These are phyloP conservation scores for Suillus tomentosus DNA, from an alignment of 768 basidiomycete species.

Conservation along the genomic window DNA sequence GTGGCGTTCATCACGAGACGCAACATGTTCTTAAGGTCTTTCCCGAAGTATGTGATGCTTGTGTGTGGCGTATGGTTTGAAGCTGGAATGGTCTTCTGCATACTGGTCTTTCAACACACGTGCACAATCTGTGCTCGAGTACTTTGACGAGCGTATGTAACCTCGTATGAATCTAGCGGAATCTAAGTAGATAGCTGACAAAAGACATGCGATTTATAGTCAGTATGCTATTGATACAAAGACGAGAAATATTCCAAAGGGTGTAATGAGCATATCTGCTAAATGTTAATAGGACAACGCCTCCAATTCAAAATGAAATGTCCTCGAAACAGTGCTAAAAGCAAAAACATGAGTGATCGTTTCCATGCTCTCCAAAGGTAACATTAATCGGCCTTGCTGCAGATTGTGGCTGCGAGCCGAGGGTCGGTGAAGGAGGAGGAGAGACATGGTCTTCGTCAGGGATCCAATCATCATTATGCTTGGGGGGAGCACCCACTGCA, in stretches of 20 bases:
- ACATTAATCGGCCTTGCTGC: background rate
- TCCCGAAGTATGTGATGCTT: background rate
- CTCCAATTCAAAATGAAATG: background rate
- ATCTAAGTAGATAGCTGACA: background rate
- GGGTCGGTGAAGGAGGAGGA: background rate
- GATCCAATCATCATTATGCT: background rate
- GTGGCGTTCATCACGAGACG: background rate
- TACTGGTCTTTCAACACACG: background rate
- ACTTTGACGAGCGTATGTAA: background rate
- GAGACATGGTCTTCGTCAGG: background rate
- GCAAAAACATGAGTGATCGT: background rate
- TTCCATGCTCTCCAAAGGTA: background rate
- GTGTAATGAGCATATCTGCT: background rate
- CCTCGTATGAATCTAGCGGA: background rate
- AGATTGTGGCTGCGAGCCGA: background rate
- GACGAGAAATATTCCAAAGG: no score
- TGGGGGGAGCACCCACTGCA: background rate
- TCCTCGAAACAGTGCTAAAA: background rate
- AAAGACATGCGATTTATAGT: background rate
- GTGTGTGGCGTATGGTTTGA: background rate
- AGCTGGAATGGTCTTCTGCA: background rate
- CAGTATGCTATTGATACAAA: background rate
- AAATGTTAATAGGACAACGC: background rate
- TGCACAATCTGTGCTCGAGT: background rate
- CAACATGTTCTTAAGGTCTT: no score